Percentiles rank a stretch among this genome's conserved stretches.
Conservation (phyloP, 306 rosid species). For the Casuarina cunninghamiana region DNA sequence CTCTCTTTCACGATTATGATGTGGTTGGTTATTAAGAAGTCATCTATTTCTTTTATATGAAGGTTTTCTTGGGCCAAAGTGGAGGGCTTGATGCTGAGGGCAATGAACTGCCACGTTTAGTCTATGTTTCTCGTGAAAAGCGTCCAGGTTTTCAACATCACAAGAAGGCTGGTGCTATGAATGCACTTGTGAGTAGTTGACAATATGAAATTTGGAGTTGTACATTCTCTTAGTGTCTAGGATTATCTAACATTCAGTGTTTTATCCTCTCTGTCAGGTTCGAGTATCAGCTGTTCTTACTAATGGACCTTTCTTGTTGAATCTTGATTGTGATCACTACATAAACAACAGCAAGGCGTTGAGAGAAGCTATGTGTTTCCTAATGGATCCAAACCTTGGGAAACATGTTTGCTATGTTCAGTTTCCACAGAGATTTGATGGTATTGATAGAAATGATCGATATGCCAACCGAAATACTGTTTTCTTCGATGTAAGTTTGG, state of each 20-base stretch:
- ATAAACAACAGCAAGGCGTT: slow-evolving; percentile 96
- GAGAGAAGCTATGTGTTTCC: slow-evolving; percentile 96
- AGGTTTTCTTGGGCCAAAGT: slow-evolving; percentile 98
- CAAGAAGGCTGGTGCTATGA: slow-evolving; percentile 99
- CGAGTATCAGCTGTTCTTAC: slow-evolving; percentile 99
- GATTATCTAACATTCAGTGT: slow-evolving; percentile 11
- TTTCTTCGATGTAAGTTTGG: slow-evolving; percentile 83
- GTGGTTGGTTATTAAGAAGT: slow-evolving; percentile 17
- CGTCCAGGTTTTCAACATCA: slow-evolving; percentile 99
- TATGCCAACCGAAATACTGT: slow-evolving; percentile 96
- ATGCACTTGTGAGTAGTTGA: slow-evolving; percentile 76
- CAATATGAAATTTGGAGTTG: not conserved
- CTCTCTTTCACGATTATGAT: slow-evolving; percentile 1
- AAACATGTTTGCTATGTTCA: slow-evolving; percentile 91
- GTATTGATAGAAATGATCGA: slow-evolving; percentile 89
- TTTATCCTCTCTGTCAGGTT: slow-evolving; percentile 51
- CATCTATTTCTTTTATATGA: slow-evolving; percentile 19
- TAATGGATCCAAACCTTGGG: slow-evolving; percentile 98
- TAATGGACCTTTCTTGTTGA: slow-evolving; percentile 92
- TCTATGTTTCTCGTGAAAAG: slow-evolving; percentile 99
- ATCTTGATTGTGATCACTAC: slow-evolving; percentile 99
- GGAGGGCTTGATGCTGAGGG: slow-evolving; percentile 98
- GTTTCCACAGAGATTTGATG: slow-evolving; percentile 98
- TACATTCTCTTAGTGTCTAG: not conserved
- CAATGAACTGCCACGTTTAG: slow-evolving; percentile 85